phyloP scores from a whole-genome alignment of 2,329 filamentous ascomycete species.

The Phialemonium atrogriseum region DNA sequence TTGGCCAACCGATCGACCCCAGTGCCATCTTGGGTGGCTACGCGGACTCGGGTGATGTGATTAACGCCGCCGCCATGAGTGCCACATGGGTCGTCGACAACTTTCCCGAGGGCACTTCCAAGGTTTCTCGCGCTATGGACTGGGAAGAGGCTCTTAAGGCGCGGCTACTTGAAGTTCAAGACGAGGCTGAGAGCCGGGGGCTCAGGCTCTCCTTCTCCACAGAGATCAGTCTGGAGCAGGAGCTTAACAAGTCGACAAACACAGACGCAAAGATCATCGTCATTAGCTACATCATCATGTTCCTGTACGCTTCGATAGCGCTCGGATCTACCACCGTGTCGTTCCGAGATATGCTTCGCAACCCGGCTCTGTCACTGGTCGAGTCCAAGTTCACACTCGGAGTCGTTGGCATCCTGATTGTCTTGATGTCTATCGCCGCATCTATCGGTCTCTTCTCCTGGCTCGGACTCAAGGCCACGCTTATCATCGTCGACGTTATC shows the following conservation, averaged over 20 bases:
- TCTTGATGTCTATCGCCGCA: conserved; percentile 93
- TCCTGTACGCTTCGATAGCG: conserved; percentile 89
- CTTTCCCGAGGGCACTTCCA: conserved; percentile 61
- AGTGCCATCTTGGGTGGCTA: conserved; percentile 82
- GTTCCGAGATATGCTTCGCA: conserved; percentile 66
- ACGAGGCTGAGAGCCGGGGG: conserved; percentile 69
- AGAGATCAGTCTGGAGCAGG: conserved; percentile 88
- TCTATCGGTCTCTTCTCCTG: conserved; percentile 94
- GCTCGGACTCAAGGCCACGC: conserved; percentile 81
- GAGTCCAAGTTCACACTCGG: conserved; percentile 96
- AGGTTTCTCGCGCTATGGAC: conserved; percentile 69
- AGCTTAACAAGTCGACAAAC: conserved; percentile 96
- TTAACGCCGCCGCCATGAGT: conserved; percentile 71
- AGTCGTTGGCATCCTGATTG: conserved; percentile 89
- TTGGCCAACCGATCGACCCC: conserved; percentile 80
- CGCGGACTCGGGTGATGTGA: conserved; percentile 52
- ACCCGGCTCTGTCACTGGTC: conserved; percentile 77
- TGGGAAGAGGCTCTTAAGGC: conserved; percentile 78
- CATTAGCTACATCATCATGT: conserved; percentile 98
- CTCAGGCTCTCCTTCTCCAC: conserved; percentile 89
- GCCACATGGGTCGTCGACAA: conserved; percentile 96
- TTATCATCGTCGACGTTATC: conserved; percentile 98
- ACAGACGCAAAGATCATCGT: conserved; percentile 95
- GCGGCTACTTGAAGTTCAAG: conserved; percentile 67
- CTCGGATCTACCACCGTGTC: conserved; percentile 81